Base-by-base conservation (phyloP, 495 filamentous ascomycete species). In the Podospora conica region DNA sequence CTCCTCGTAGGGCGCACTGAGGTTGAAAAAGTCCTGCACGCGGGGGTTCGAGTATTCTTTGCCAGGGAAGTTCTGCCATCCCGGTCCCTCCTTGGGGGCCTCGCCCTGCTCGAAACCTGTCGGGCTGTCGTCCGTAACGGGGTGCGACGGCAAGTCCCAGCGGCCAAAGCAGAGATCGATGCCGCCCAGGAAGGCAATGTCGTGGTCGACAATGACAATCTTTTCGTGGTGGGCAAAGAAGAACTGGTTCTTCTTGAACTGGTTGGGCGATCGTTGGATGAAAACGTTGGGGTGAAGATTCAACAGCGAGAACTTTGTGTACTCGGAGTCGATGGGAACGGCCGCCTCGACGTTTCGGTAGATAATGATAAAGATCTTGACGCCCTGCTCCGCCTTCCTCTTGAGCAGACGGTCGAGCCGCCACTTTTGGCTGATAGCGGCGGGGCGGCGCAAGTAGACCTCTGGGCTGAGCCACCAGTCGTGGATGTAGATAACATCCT, bases 171-270 rank as follows among this genome's bases (percentile, higher is more conserved):
- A 99, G 20, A 99, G 83, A 82, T 99, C 95, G 65, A 99, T 92
- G 15, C 95, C 95, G 60, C 95, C 95, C 55, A 97, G 87, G 71
- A 99, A 99, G 28, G 95, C 95, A 58, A 99, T 84, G 48, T 92
- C 95, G 74, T 99, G 94, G 74, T 99, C 95, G 28, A 99, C 90
- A 57, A 99, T 87, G 69, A 91, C 91, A 11, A 99, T 84, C 73
- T 99, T 99, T 76, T 99, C 95, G 75, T 99, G 95, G 73, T 99
- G 95, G 24, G 95, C 95, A 85, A 95, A 99, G 80, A 98, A 99
- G 79, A 99, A 99, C n/a, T 96, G 96, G 66, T 96, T 96, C 79
- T 99, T 96, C 65, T 95, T 88, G 76, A 97, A 92, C 74, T 99
- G 95, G 69, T 99, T 97, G 1, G 95, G 95, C 3, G 93, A 97